Base-by-base conservation (phyloP, 306 rosid species). In the Lupinus albus region DNA sequence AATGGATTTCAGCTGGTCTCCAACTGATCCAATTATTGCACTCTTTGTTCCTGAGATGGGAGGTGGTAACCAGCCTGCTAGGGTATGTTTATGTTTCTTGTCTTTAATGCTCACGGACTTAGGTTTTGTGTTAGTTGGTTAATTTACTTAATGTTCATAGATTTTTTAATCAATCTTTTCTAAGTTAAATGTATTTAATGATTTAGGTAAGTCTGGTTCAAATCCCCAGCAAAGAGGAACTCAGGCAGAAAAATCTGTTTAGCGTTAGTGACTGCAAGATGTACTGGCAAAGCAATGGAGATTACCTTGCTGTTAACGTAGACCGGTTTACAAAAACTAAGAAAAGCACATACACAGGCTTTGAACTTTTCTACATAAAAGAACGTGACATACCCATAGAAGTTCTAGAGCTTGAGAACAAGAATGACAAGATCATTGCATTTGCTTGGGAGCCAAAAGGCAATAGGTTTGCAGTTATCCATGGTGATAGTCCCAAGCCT, bases 401-500 rank as follows among this genome's bases (percentile, higher is more conserved):
- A 71, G 97, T 88, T 46, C 65, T 91, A 62, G 97, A 91, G 72
- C 87, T 88, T 32, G 97, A 91, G 79, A 91, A 91, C 64, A 91
- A 91, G 66, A 91, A 88, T 73, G 97, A 88, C 59, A 91, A 86
- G 84, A 91, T 91, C 36, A 86, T 91, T 74, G 93, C 95, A 7
- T 91, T 91, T 74, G 93, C 95, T 11, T 91, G 95, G 97, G 95
- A 91, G 83, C 97, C 97, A 3, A 91, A 91, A 69, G 92, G 97
- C 56, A 92, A 88, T 39, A 79, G 95, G 69, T 91, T 91, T 74
- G 95, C 79, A 0, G 79, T 91, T 64, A 88, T 91, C 73, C 97
- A 91, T 56, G 95, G 95, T 58, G 95, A 88, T 74, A 81, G 70
- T 79, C 95, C 95, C 2, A 88, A 81, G 81, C 97, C 92, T 28